Conservation (phyloP, 345 rosid genomes). For the Linum trigynum region DNA sequence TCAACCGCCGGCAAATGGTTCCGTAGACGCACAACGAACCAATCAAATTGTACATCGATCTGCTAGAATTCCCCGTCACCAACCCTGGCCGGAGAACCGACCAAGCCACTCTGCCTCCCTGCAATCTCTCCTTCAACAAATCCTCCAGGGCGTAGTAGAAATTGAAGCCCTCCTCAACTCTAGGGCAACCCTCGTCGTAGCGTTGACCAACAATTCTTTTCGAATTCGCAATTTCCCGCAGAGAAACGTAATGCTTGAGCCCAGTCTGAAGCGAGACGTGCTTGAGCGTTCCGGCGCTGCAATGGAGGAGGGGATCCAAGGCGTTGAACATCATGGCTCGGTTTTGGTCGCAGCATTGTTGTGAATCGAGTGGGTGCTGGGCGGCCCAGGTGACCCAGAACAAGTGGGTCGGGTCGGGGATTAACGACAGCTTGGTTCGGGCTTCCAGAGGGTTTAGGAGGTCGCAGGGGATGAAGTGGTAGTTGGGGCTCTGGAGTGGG, state of each 20-base stretch:
- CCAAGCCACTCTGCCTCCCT: slow-evolving; percentile 34
- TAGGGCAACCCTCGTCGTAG: slow-evolving; percentile 53
- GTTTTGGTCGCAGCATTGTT: slow-evolving; percentile 64
- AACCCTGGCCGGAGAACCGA: slow-evolving; percentile 86
- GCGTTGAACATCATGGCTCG: slow-evolving; percentile 58
- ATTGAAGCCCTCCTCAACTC: slow-evolving; percentile 28
- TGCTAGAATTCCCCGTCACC: slow-evolving; percentile 55
- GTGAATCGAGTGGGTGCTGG: slow-evolving; percentile 42
- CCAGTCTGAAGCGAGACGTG: slow-evolving; percentile 84
- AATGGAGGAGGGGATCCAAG: slow-evolving; percentile 42
- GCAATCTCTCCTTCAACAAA: slow-evolving; percentile 43
- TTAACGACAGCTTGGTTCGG: slow-evolving; percentile 28
- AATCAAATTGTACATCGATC: slow-evolving; percentile 58
- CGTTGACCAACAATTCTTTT: slow-evolving; percentile 11
- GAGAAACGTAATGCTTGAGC: slow-evolving; percentile 66
- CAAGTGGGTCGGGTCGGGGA: slow-evolving; percentile 54
- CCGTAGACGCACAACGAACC: slow-evolving; percentile 77
- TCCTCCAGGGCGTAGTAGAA: slow-evolving; percentile 80
- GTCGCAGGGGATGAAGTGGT: slow-evolving; percentile 71
- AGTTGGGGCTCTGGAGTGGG: slow-evolving; percentile 30
- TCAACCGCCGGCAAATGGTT: slow-evolving; percentile 47
- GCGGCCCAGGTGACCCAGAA: slow-evolving; percentile 88
- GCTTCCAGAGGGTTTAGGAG: slow-evolving; percentile 50
- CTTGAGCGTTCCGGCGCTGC: slow-evolving; percentile 39
- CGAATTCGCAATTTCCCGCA: slow-evolving; percentile 19